These are phyloP conservation scores for Metschnikowia matae DNA, from an alignment of 805 yeast species.

Conservation along the genomic window DNA sequence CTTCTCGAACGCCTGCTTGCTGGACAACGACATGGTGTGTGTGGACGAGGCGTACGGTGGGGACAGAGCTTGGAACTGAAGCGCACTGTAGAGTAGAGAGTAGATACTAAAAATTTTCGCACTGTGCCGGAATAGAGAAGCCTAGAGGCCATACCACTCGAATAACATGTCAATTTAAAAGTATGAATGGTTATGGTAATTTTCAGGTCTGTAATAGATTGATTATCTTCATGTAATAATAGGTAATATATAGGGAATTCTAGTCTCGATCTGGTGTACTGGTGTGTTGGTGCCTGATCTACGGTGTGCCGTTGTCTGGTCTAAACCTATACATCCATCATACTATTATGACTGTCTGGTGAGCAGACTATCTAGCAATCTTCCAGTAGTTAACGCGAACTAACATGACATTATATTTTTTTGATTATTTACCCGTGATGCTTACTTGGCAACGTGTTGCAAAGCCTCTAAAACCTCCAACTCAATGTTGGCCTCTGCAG, in stretches of 20 bases:
- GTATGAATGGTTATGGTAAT: too few species aligned
- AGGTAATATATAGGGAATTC: too few species aligned
- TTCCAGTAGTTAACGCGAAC: background rate
- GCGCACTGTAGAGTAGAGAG: background rate
- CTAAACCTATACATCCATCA: too few species aligned
- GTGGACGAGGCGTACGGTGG: background rate
- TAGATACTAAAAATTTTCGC: slow-evolving; percentile 14
- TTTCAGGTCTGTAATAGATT: too few species aligned
- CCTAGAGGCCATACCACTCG: too few species aligned
- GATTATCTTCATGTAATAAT: too few species aligned
- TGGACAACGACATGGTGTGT: slow-evolving; percentile 24
- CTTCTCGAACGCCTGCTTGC: slow-evolving; percentile 47
- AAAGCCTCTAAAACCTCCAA: slow-evolving; percentile 95
- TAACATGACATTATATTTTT: slow-evolving; percentile 3
- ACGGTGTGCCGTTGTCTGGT: background rate
- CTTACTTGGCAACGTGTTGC: slow-evolving; percentile 71
- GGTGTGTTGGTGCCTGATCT: too few species aligned
- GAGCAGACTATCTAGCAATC: too few species aligned
- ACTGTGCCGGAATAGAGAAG: slow-evolving; percentile 5
- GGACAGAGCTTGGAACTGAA: background rate
- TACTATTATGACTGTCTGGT: too few species aligned
- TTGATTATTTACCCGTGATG: background rate
- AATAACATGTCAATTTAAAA: too few species aligned
- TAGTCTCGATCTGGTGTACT: too few species aligned
- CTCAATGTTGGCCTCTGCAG: slow-evolving; percentile 94